phyloP scores from a whole-genome alignment of 345 rosid genomes.

The Kernera saxatilis region DNA sequence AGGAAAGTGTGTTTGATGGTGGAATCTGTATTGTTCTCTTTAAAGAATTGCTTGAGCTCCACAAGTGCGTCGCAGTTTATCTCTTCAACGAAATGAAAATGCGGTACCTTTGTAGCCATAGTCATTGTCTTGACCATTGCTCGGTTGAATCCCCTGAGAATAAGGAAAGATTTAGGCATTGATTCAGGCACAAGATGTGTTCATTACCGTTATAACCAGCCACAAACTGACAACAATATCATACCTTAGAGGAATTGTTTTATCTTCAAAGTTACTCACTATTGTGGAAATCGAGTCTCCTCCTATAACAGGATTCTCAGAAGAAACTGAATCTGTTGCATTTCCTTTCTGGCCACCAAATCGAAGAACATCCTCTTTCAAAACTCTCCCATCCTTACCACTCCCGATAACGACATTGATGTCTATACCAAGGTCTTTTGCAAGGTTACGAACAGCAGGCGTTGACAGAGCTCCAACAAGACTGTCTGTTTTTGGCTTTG shows the following conservation, averaged over 20 bases:
- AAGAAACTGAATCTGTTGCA: conserved; percentile 29
- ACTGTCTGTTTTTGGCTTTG: conserved; percentile 25
- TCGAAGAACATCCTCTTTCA: conserved; percentile 70
- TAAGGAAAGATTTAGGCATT: not conserved
- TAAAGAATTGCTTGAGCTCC: conserved; percentile 65
- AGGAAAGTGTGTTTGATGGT: conserved; percentile 78
- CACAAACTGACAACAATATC: not conserved
- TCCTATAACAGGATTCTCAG: conserved; percentile 17
- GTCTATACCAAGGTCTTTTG: conserved; percentile 62
- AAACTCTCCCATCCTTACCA: conserved; percentile 71
- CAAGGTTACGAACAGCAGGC: conserved; percentile 79
- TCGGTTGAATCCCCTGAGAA: conserved; percentile 77
- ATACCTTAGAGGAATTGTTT: conserved; percentile 66
- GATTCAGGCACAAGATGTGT: not conserved
- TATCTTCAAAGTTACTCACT: conserved; percentile 41
- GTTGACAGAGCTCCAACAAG: conserved; percentile 54
- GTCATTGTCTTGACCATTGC: conserved; percentile 95
- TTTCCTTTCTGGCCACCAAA: conserved; percentile 47
- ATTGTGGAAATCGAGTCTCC: conserved; percentile 30
- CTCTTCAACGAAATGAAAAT: conserved; percentile 93
- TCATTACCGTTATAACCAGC: not conserved
- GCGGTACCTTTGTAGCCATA: conserved; percentile 86
- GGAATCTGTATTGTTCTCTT: conserved; percentile 59
- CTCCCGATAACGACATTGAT: conserved; percentile 57
- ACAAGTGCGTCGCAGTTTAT: conserved; percentile 75